These are phyloP conservation scores for Neurospora sp. DNA, from an alignment of 495 filamentous ascomycete species.

Conservation along the genomic window DNA sequence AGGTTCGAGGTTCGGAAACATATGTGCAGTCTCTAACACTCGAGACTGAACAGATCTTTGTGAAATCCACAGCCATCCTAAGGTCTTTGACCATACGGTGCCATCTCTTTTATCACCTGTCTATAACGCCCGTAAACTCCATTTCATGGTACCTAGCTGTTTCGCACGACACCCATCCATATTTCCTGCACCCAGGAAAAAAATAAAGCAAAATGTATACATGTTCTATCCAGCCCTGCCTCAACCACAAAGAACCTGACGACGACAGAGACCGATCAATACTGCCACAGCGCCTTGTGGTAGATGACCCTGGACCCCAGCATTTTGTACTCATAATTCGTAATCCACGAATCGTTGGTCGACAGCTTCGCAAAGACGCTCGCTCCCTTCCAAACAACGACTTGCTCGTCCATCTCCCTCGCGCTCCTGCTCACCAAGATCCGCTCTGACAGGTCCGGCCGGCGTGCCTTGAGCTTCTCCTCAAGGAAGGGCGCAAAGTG, in stretches of 20 bases:
- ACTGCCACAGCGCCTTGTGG: conserved; percentile 81
- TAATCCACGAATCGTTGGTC: conserved; percentile 93
- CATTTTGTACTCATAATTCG: conserved; percentile 76
- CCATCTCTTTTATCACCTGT: not conserved
- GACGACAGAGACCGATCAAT: conserved; percentile 14
- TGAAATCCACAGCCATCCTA: not conserved
- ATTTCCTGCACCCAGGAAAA: not conserved
- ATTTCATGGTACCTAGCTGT: not conserved
- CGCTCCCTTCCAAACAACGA: conserved; percentile 94
- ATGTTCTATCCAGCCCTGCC: not conserved
- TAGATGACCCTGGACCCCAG: conserved; percentile 69
- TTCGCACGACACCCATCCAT: not conserved
- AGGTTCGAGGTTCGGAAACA: not conserved
- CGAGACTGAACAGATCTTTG: not conserved
- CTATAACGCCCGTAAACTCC: not conserved
- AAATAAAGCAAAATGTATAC: not conserved
- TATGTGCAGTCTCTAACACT: not conserved
- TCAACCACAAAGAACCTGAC: not conserved
- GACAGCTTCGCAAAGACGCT: conserved; percentile 92
- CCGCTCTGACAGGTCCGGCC: conserved; percentile 64
- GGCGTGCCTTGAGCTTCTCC: conserved; percentile 58
- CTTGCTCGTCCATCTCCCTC: conserved; percentile 85
- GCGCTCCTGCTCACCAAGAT: conserved; percentile 85
- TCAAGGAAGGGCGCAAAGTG: conserved; percentile 71
- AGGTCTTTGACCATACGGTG: not conserved